Base-by-base conservation (phyloP, 2,329 filamentous ascomycete genomes). In the Myriosclerotinia scirpicola region DNA sequence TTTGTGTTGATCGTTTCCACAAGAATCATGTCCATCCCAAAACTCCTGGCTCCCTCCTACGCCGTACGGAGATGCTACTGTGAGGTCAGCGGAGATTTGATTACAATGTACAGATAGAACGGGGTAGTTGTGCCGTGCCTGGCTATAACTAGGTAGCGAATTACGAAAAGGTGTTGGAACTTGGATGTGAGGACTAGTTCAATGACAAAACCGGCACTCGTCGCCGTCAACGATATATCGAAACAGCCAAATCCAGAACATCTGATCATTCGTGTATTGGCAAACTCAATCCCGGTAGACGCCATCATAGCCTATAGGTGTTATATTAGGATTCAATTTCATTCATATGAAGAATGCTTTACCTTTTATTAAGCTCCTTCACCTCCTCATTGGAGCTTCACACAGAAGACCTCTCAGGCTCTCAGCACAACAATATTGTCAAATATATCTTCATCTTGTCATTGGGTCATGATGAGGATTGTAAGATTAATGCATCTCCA, bases 401-500 rank as follows among this genome's bases (percentile, higher is more conserved):
- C 56, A 12, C 22, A 34, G 5, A 48, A 22, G 20, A 6, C 8
- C 44, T 8, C 38, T 8, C 38, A 6, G 14, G 40, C 56, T 20
- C 56, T 59, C 56, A 22, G n/a, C 5, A 36, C n/a, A 34, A 58
- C 40, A 58, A 34, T 58, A 46, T 58, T n/a, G 55, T 26, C 42
- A 59, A 36, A 48, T 48, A 59, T 59, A 59, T 59, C 56, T 59
- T 36, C 56, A 59, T 59, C 56, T 48, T 36, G 36, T 59, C 56
- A 60, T 60, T 36, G 56, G 56, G 48, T 48, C 44, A 34, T 0
- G 20, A 48, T 26, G 26, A 34, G 44, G 42, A 36, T 50, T 22
- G 42, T 60, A 60, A 60, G 44, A 60, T 60, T 60, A 60, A 60
- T 38, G 26, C 56, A 60, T 60, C 56, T 50, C 56, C 56, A 60